Evolutionary conservation across 352 stramenopile genomes (phyloP).

Genomic region (Phytophthora hybrid): DNA sequence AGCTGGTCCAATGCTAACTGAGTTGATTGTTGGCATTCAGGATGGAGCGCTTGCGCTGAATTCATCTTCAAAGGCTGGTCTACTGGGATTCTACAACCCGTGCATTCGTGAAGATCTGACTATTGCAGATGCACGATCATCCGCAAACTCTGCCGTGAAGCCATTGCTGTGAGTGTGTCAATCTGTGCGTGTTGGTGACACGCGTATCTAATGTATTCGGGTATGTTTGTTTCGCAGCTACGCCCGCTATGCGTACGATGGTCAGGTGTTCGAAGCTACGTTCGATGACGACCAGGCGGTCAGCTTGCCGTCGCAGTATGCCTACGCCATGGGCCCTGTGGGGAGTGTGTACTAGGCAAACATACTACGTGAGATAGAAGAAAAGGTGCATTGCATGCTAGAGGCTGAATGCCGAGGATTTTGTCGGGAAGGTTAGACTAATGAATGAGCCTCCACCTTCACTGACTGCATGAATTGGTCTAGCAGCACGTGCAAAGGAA

Average conservation of each 20-base stretch:
- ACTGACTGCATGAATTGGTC: constrained; percentile 58
- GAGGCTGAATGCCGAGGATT: constrained; percentile 27
- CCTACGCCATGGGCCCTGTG: constrained; percentile 70
- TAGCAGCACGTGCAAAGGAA: constrained; percentile 53
- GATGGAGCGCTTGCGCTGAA: constrained; percentile 64
- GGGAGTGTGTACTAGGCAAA: constrained; percentile 71
- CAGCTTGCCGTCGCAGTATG: constrained; percentile 74
- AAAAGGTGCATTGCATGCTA: constrained; percentile 19
- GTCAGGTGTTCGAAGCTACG: constrained; percentile 81
- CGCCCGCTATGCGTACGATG: constrained; percentile 78
- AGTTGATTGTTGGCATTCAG: constrained; percentile 34
- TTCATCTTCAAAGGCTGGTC: constrained; percentile 65
- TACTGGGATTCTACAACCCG: constrained; percentile 88
- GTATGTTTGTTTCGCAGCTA: constrained; percentile 50
- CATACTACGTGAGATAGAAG: constrained; percentile 31
- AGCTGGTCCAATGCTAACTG: constrained; percentile 1
- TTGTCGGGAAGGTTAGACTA: constrained; percentile 29
- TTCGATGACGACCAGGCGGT: constrained; percentile 82
- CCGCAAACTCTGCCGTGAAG: constrained; percentile 25
- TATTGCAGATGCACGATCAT: constrained; percentile 43
- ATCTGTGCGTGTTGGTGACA: background rate
- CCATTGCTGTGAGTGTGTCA: constrained; percentile 66
- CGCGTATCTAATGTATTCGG: background rate
- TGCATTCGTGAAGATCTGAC: constrained; percentile 60
- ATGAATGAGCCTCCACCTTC: constrained; percentile 11